Base-by-base conservation (phyloP, 2,329 filamentous ascomycete genomes). In the Bertia moriformis region DNA sequence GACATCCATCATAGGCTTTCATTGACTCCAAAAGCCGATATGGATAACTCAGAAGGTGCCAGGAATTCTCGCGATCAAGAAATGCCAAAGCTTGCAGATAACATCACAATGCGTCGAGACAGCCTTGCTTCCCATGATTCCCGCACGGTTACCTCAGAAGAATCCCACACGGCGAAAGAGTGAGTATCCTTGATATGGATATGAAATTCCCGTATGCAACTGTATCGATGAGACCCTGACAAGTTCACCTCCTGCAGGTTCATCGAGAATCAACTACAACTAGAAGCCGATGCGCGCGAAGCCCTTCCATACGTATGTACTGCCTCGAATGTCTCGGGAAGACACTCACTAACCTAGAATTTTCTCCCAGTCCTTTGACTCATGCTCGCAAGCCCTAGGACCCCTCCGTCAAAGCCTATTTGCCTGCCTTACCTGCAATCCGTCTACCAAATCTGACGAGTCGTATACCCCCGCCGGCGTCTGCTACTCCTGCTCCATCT, bases 401-500 rank as follows among this genome's bases (percentile, higher is more conserved):
- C 71, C 87, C 4, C 67, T 98, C 14, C 81, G 87, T 39, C 91
- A 98, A 58, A 83, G 71, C 36, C 73, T 96, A 15, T 98, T 93
- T 51, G 85, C 91, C 33, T 98, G 91, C 49, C 61, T 96, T 36
- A 96, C 89, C 10, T 98, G 91, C 65, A 93, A 87, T 44, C 74
- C 83, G 5, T 83, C 87, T 1, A 51, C 66, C 2, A 70, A 73
- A 35, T 53, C 69, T 1, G 64, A 71, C 33, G 76, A 78, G 38
- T 63, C 78, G 1, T 83, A 81, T 55, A 72, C 65, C 4, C 67
- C 81, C 4, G 91, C 89, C 3, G 91, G 84, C 18, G 75, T 98
- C 41, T 98, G 91, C 66, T 98, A 98, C 52, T 84, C 88, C 17
- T 98, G 91, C 63, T 95, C 89, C 4, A 86, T 98, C 42, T 83